phyloP scores from a whole-genome alignment of 2,329 filamentous ascomycete species.

The Fusarium sp. region DNA sequence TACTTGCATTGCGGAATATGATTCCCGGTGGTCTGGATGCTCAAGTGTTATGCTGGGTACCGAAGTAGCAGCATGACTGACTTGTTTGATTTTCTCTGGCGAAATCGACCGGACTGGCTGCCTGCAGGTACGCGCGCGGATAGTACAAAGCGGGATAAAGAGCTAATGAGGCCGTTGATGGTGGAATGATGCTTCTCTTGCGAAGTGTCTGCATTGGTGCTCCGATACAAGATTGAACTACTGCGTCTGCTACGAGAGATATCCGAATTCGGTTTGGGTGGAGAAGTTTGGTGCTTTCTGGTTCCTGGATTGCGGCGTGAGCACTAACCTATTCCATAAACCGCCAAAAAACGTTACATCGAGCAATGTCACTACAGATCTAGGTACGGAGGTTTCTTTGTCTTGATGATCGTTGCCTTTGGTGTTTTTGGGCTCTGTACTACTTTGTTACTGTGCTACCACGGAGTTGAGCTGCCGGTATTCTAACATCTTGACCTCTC shows the following conservation, averaged over 20 bases:
- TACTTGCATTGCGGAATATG: background rate
- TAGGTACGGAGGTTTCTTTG: background rate
- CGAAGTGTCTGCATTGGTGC: background rate
- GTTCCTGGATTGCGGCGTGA: background rate
- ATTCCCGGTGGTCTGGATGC: background rate
- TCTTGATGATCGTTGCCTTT: background rate
- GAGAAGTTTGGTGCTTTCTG: background rate
- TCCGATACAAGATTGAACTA: background rate
- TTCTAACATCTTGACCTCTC: background rate
- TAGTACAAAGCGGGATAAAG: conserved; percentile 11
- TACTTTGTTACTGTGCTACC: background rate
- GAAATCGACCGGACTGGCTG: background rate
- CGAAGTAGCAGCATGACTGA: conserved; percentile 11
- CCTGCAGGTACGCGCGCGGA: background rate
- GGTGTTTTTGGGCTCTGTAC: background rate
- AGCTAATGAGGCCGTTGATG: background rate
- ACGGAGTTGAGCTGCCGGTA: background rate
- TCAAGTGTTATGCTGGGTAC: conserved; percentile 7
- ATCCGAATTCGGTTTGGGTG: background rate
- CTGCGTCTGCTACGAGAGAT: background rate
- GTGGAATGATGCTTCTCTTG: background rate
- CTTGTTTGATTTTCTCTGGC: conserved; percentile 4
- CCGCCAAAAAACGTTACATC: background rate
- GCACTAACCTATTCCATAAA: background rate
- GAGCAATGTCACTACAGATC: background rate